Percentiles rank a stretch among this genome's conserved stretches.
Evolutionary conservation across 2,329 filamentous ascomycete genomes (phyloP).

Genomic region (Penicillium sp.): DNA sequence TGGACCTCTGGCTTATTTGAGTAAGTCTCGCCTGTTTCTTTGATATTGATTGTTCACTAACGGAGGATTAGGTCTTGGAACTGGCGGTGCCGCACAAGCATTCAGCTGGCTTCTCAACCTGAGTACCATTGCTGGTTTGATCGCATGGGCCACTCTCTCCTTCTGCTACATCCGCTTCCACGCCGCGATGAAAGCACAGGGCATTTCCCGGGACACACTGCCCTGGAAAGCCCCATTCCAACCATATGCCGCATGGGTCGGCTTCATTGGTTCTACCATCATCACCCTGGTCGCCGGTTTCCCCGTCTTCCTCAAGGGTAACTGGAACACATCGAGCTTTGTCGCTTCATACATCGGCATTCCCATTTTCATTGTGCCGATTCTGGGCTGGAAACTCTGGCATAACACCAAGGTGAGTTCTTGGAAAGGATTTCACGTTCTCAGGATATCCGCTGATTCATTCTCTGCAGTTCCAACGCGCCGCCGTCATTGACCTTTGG

Average conservation of each 20-base stretch:
- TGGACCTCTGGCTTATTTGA: slow-evolving; percentile 44
- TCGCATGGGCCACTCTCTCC: slow-evolving; percentile 48
- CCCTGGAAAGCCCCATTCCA: slow-evolving; percentile 53
- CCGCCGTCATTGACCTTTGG: slow-evolving; percentile 31
- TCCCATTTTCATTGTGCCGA: slow-evolving; percentile 43
- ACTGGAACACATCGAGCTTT: slow-evolving; percentile 36
- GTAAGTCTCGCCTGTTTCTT: slow-evolving; percentile 15
- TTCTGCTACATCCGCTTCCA: slow-evolving; percentile 54
- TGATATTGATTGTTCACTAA: not conserved
- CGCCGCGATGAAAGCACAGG: slow-evolving; percentile 44
- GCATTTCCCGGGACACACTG: slow-evolving; percentile 37
- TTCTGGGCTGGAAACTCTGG: slow-evolving; percentile 43
- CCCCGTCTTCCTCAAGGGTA: slow-evolving; percentile 43
- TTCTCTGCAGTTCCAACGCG: slow-evolving; percentile 22
- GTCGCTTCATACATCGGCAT: slow-evolving; percentile 44
- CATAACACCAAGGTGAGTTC: slow-evolving; percentile 39
- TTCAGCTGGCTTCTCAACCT: slow-evolving; percentile 46
- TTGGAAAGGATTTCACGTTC: not conserved
- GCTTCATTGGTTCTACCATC: slow-evolving; percentile 57
- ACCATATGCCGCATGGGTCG: slow-evolving; percentile 62
- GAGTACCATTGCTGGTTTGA: slow-evolving; percentile 47
- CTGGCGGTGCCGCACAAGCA: slow-evolving; percentile 36
- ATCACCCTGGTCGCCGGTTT: slow-evolving; percentile 69
- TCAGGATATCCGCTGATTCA: slow-evolving; percentile 3
- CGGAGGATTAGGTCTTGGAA: slow-evolving; percentile 28